Percentiles rank a stretch among this genome's conserved stretches.
Conservation (phyloP, 2,329 filamentous ascomycete genomes). For the Trichoderma simmonsii region DNA sequence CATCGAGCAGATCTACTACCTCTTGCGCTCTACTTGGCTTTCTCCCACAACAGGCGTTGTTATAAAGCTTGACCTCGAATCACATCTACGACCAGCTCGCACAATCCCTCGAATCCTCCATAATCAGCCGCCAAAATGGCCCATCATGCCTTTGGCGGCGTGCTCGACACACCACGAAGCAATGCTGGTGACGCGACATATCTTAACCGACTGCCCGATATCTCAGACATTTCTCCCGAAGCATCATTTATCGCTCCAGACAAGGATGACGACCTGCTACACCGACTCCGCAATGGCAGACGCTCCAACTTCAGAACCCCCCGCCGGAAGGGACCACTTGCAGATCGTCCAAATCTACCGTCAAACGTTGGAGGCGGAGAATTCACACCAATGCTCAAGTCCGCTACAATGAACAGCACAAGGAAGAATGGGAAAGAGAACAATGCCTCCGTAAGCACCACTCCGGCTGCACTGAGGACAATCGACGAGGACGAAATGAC, state of each 20-base stretch:
- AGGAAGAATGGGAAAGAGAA: constrained; percentile 63
- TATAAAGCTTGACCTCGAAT: background rate
- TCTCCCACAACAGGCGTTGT: background rate
- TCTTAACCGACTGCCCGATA: constrained; percentile 64
- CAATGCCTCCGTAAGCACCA: constrained; percentile 56
- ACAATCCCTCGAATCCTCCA: background rate
- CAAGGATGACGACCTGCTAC: constrained; percentile 66
- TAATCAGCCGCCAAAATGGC: constrained; percentile 49
- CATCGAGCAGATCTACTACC: background rate
- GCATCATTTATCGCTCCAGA: constrained; percentile 80
- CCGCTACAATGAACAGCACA: constrained; percentile 67
- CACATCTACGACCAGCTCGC: background rate
- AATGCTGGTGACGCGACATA: constrained; percentile 82
- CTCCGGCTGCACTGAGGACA: constrained; percentile 61
- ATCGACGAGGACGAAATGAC: constrained; percentile 72
- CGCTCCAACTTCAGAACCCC: constrained; percentile 68
- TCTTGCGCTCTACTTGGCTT: background rate
- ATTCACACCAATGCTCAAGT: constrained; percentile 92
- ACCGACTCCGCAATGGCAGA: constrained; percentile 67
- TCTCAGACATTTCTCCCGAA: constrained; percentile 78
- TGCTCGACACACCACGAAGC: constrained; percentile 82
- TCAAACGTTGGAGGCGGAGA: constrained; percentile 66
- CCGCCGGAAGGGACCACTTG: constrained; percentile 64
- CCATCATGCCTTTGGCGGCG: constrained; percentile 57
- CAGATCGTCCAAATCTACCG: constrained; percentile 69